phyloP scores from a whole-genome alignment of 1,284 basidiomycete species.

The Hemileia vastatrix region DNA sequence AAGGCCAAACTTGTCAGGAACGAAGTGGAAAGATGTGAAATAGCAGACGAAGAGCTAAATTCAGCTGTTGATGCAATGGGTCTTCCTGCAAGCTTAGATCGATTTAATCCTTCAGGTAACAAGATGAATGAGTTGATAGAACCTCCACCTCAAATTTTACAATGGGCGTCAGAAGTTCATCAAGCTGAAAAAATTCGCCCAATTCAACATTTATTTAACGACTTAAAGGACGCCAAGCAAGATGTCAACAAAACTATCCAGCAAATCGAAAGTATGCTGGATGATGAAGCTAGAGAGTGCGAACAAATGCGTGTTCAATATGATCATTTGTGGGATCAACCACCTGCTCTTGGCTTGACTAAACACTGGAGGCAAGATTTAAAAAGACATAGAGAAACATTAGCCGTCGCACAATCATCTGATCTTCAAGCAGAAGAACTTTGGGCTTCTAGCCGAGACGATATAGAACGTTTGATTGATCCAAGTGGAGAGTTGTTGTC shows the following conservation, averaged over 20 bases:
- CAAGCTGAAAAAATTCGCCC: conserved; percentile 58
- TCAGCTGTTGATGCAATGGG: conserved; percentile 74
- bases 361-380: conserved; percentile 67
- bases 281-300: conserved; percentile 45
- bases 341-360: conserved; percentile 66
- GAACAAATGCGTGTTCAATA: conserved; percentile 57
- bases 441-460: conserved; percentile 63
- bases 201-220: conserved; percentile 56
- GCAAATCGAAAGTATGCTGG: conserved; percentile 41
- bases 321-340: conserved; percentile 77
- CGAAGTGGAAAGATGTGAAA: conserved; percentile 77
- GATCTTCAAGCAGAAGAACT: conserved; percentile 66
- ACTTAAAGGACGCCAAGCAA: conserved; percentile 44
- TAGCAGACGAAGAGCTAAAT: conserved; percentile 67
- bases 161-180: conserved; percentile 67
- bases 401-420: conserved; percentile 66
- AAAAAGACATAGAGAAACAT: conserved; percentile 62
- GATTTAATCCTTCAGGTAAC: conserved; percentile 67
- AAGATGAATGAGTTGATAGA: conserved; percentile 49
- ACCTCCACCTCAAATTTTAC: conserved; percentile 62
- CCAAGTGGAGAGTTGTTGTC: conserved; percentile 54
- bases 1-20: conserved; percentile 89
- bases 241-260: conserved; percentile 26
- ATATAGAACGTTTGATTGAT: conserved; percentile 60
- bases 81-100: conserved; percentile 63